Conservation (phyloP, 495 filamentous ascomycete species). For the Lichina pygmaea region DNA sequence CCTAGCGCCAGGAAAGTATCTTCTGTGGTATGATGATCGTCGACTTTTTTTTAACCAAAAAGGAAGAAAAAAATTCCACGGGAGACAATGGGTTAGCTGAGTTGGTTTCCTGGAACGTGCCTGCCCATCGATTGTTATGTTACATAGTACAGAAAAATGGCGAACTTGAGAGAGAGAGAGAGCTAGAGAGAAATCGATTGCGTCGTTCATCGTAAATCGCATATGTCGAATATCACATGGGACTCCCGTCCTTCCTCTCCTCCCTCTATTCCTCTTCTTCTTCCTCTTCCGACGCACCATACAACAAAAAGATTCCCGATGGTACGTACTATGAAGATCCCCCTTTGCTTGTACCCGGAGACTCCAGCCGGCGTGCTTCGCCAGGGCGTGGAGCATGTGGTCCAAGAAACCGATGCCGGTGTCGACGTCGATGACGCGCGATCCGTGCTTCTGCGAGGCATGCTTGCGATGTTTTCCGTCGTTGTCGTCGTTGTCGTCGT, state of each 20-base stretch:
- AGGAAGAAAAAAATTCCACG: no score
- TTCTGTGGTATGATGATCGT: conserved; percentile 96
- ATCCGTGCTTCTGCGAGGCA: conserved; percentile 52
- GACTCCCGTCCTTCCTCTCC: not conserved
- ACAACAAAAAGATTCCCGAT: not conserved
- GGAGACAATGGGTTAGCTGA: not conserved
- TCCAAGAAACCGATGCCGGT: conserved; percentile 97
- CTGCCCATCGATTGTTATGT: not conserved
- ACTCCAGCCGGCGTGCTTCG: conserved; percentile 89
- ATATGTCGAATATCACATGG: not conserved
- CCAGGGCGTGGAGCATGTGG: conserved; percentile 93
- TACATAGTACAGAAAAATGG: not conserved
- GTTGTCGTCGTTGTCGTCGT: conserved; percentile 9
- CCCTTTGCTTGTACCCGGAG: conserved; percentile 55
- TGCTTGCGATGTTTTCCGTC: conserved; percentile 20
- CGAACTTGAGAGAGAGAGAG: not conserved
- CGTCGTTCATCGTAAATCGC: not conserved
- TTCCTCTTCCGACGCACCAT: not conserved
- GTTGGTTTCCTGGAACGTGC: not conserved
- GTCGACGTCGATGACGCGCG: conserved; percentile 64
- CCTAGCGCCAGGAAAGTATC: conserved; percentile 85
- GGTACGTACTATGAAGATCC: conserved; percentile 55
- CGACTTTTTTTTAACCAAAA: conserved; percentile 26
- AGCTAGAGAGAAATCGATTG: not conserved
- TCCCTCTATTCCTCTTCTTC: no score